Evolutionary conservation across 129 eudicot species (phyloP).

Genomic region (Pulicaria dysenterica): DNA sequence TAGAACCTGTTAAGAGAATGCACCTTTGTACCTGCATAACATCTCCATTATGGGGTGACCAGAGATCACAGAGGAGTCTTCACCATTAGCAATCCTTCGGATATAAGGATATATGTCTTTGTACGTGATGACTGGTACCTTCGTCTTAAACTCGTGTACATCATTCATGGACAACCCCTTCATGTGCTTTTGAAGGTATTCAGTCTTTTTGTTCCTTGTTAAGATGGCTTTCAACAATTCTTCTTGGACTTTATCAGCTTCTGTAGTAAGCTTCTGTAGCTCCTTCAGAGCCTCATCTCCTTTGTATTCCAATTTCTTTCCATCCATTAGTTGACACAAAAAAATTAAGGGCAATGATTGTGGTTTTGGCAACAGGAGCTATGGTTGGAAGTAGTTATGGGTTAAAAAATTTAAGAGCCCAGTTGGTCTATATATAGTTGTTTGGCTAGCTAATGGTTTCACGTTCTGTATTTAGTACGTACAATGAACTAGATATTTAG

Average conservation of each 20-base stretch:
- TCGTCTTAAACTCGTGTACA: constrained; percentile 43
- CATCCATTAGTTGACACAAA: constrained; percentile 49
- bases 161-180: constrained; percentile 48
- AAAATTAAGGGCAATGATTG: not conserved
- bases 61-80: constrained; percentile 69
- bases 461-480: constrained; percentile 20
- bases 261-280: constrained; percentile 60
- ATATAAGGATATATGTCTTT: constrained; percentile 69
- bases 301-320: constrained; percentile 83
- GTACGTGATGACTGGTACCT: constrained; percentile 70
- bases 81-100: constrained; percentile 76
- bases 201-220: constrained; percentile 61
- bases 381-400: constrained; percentile 31
- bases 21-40: constrained; percentile 64
- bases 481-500: constrained; percentile 15
- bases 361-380: constrained; percentile 1
- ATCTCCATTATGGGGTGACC: constrained; percentile 78
- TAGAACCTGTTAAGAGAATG: not conserved
- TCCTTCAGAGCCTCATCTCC: constrained; percentile 75
- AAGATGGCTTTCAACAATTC: constrained; percentile 56
- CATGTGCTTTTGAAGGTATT: constrained; percentile 54
- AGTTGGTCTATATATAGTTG: constrained; percentile 47
- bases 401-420: constrained; percentile 28
- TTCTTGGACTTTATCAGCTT: constrained; percentile 69
- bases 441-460: constrained; percentile 25